phyloP scores from a whole-genome alignment of 2,329 filamentous ascomycete species.

The Penicillium freii region DNA sequence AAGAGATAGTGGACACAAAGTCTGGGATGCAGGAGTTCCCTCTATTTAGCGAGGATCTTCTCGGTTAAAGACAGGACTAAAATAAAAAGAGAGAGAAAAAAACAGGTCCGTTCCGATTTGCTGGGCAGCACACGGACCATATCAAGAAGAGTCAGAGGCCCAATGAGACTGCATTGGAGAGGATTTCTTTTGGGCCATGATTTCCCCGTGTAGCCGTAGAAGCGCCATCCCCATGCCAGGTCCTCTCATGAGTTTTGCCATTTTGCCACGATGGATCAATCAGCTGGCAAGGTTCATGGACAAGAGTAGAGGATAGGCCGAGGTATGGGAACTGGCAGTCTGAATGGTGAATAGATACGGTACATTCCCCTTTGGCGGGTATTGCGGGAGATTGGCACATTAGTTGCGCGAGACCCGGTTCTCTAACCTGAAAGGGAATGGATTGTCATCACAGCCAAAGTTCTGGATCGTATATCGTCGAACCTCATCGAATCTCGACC shows the following conservation, averaged over 20 bases:
- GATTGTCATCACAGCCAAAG: neutral
- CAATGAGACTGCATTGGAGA: slow-evolving; percentile 6
- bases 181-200: slow-evolving; percentile 3
- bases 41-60: slow-evolving; percentile 10
- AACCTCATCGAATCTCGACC: neutral
- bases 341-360: neutral
- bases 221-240: slow-evolving; percentile 8
- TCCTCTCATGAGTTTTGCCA: slow-evolving; percentile 2
- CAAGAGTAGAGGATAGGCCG: neutral
- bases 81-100: neutral
- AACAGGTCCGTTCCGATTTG: neutral
- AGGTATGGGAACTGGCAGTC: slow-evolving; percentile 1
- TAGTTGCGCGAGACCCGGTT: neutral
- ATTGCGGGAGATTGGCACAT: slow-evolving; percentile 2
- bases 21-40: slow-evolving; percentile 7
- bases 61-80: neutral
- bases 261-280: slow-evolving; percentile 21
- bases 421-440: neutral
- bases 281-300: slow-evolving; percentile 11
- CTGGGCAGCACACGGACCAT: slow-evolving; percentile 17
- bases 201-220: slow-evolving; percentile 12
- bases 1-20: slow-evolving; percentile 5
- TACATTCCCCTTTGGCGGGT: neutral
- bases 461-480: slow-evolving; percentile 2
- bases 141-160: slow-evolving; percentile 7